Evolutionary conservation across 2,329 filamentous ascomycete species (phyloP), one percentile per base, ranked within the genome.

Genomic region (Apiospora aurea): DNA sequence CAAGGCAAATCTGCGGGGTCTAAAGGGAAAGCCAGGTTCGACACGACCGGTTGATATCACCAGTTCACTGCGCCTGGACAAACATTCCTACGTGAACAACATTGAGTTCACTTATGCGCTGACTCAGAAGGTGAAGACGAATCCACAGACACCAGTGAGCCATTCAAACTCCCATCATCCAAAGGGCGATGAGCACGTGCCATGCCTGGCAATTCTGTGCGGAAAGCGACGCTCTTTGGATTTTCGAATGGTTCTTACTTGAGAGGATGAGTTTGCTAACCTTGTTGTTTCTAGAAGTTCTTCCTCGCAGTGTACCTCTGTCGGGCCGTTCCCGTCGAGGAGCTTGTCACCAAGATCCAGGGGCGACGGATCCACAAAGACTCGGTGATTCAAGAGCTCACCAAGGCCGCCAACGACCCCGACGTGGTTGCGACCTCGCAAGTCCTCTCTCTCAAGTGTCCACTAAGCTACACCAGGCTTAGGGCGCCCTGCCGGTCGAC

Each of bases 1-100:
- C 76, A 96, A 96, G 81, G 92, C 93, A n/a, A 99, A 98, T 80
- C 87, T 97, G 76, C 93, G 96, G 76, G 96, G 96, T 5, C 83
- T 99, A 74, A 99, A 99, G 83, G 98, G 97, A 81, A 97, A 96
- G 81, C 94, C 96, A 8, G 96, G 96, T 29, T 97, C 96, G 64
- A 99, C 96, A 53, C 91, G 94, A 78, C 96, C 96, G 10, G 95
- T 94, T 67, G 96, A 99, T 82, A 93, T 99, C 74, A 99, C 96
- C 10, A 86, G 89, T 75, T 88, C 90, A 73, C 85, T 98, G 66
- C 90, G 92, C 24, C 89, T 94, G 43, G 91, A 89, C 74, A 89
- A 91, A 14, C 79, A 86, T 24, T 87, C 87, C 61, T 97, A 96
- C 79, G 84, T 85, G 70, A 98, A 98, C 79, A 90, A 86, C 69